Percentiles rank a stretch among this genome's conserved stretches.
These are phyloP conservation scores for Aspergillus hortae DNA, from an alignment of 2,329 filamentous ascomycete species.

Conservation along the genomic window DNA sequence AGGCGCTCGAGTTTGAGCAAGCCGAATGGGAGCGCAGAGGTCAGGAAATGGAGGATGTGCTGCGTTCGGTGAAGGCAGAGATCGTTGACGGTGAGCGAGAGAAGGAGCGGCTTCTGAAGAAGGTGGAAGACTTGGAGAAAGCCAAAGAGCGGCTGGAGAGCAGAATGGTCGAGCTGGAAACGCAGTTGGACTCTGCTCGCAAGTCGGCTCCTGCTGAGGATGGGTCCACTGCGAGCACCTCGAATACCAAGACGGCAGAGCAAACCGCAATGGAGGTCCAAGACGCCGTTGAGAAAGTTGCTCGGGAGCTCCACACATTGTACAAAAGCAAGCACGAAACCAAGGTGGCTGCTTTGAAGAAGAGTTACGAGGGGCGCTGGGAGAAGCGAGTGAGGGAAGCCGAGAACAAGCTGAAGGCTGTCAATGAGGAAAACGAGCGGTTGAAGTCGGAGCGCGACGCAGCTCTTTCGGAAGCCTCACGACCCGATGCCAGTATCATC, in stretches of 20 bases:
- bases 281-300: slow-evolving; percentile 81
- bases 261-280: slow-evolving; percentile 68
- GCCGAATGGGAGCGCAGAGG: slow-evolving; percentile 80
- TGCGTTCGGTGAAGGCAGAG: slow-evolving; percentile 77
- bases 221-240: slow-evolving; percentile 28
- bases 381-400: slow-evolving; percentile 83
- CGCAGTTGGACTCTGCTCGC: slow-evolving; percentile 42
- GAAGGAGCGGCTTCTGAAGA: slow-evolving; percentile 70
- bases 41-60: slow-evolving; percentile 77
- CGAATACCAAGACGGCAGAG: slow-evolving; percentile 40
- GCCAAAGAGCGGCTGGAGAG: slow-evolving; percentile 43
- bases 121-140: slow-evolving; percentile 73
- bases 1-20: slow-evolving; percentile 71
- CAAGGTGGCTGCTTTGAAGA: slow-evolving; percentile 86
- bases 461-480: slow-evolving; percentile 58
- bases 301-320: slow-evolving; percentile 84
- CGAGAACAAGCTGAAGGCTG: slow-evolving; percentile 65
- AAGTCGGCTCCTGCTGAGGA: slow-evolving; percentile 23
- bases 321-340: slow-evolving; percentile 98
- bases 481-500: slow-evolving; percentile 44
- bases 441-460: slow-evolving; percentile 64
- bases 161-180: slow-evolving; percentile 45
- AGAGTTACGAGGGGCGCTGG: slow-evolving; percentile 77
- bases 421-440: slow-evolving; percentile 71
- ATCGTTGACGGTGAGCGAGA: slow-evolving; percentile 75